Evolutionary conservation across 1,284 basidiomycete genomes (phyloP).

Genomic region (Irpex rosettiformis): DNA sequence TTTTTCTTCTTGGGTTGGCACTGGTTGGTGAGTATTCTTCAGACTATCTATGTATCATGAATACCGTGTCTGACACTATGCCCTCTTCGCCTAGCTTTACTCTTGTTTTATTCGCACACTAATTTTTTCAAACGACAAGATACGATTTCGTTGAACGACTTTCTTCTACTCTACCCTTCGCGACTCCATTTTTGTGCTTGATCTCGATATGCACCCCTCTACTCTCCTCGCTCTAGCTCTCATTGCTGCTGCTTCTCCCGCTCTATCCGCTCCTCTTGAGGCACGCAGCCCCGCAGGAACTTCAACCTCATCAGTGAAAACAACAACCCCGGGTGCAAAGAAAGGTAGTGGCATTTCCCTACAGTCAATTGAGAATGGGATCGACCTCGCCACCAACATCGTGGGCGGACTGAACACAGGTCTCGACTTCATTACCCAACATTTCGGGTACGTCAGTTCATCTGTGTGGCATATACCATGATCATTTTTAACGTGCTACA

Average conservation of each 20-base stretch:
- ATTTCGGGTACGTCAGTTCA: not conserved
- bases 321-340: not conserved
- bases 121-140: not conserved
- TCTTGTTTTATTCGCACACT: not conserved
- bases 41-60: not conserved
- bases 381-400: not conserved
- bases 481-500: not conserved
- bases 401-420: not conserved
- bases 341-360: not conserved
- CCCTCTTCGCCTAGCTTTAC: not conserved
- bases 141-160: not conserved
- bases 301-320: not conserved
- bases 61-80: not conserved
- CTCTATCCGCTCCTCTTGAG: not conserved
- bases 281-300: too few relatives aligned
- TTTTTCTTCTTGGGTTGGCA: slow-evolving; percentile 1
- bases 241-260: not conserved
- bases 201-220: not conserved
- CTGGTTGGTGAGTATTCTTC: slow-evolving; percentile 11
- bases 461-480: not conserved
- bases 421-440: not conserved
- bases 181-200: not conserved
- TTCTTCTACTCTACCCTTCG: not conserved
- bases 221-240: not conserved
- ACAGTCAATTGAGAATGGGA: not conserved